Evolutionary conservation across 352 stramenopile genomes (phyloP).

Genomic region (Labyrinthula sp.): DNA sequence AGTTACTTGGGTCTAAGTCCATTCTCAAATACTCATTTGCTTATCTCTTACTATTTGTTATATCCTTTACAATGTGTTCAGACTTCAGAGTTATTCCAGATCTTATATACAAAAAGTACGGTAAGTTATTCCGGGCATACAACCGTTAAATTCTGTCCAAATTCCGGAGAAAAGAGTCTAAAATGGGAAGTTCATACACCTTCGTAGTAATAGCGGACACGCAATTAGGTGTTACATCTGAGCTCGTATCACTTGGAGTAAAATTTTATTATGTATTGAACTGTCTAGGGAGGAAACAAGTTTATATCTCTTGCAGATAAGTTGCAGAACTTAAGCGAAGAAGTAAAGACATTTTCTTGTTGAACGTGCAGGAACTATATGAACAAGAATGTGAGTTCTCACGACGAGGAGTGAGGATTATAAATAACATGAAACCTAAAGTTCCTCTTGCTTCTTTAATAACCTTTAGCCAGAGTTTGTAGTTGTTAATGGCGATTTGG

Average conservation of each 20-base stretch:
- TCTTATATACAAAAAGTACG: no score
- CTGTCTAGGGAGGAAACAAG: neutral
- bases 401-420: conserved; percentile 25
- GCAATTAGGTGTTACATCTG: conserved; percentile 32
- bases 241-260: conserved; percentile 4
- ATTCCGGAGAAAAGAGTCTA: no score
- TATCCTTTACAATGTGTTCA: no score
- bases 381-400: conserved; percentile 31
- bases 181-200: no score
- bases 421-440: conserved; percentile 30
- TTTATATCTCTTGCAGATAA: conserved; percentile 2
- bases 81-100: no score
- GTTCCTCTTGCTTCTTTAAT: no score
- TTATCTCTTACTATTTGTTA: no score
- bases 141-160: no score
- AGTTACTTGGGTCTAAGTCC: no score
- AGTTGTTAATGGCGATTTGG: conserved; percentile 34
- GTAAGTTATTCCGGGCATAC: no score
- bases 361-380: conserved; percentile 23
- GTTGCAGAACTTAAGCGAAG: neutral
- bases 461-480: conserved; percentile 32
- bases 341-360: neutral
- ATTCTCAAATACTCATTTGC: no score
- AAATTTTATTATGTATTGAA: neutral
- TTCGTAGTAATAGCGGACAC: conserved; percentile 34